A percentile compares a stretch with the other conserved stretches of the same genome.
Evolutionary conservation across 768 basidiomycete genomes (phyloP).

Genomic region (Suillus decipiens): DNA sequence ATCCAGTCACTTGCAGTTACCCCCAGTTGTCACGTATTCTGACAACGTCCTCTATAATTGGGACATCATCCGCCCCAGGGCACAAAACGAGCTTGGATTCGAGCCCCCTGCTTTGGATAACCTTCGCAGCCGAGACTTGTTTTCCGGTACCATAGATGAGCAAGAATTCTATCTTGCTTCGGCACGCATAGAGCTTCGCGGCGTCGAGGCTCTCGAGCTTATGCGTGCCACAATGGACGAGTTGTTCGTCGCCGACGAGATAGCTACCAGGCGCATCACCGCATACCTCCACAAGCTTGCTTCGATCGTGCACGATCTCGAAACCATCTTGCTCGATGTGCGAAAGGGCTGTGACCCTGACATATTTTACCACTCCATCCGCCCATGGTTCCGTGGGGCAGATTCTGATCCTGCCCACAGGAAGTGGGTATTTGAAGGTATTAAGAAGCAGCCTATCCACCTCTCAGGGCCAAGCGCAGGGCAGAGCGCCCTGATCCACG

Average conservation of each 20-base stretch:
- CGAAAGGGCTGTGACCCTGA: slow-evolving; percentile 72
- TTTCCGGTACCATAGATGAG: slow-evolving; percentile 81
- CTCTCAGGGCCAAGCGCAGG: slow-evolving; percentile 82
- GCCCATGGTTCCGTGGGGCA: slow-evolving; percentile 82
- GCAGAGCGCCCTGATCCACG: slow-evolving; percentile 77
- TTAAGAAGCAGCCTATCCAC: slow-evolving; percentile 52
- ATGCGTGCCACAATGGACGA: slow-evolving; percentile 90
- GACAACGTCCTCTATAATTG: slow-evolving; percentile 93
- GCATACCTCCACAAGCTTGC: slow-evolving; percentile 66
- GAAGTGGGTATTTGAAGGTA: slow-evolving; percentile 63
- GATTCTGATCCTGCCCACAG: slow-evolving; percentile 49
- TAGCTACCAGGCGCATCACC: slow-evolving; percentile 62
- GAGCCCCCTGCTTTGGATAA: slow-evolving; percentile 48
- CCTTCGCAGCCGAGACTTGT: slow-evolving; percentile 63
- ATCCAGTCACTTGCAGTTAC: slow-evolving; percentile 70
- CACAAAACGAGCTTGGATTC: slow-evolving; percentile 24
- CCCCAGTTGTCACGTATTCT: slow-evolving; percentile 88
- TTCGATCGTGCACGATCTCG: slow-evolving; percentile 63
- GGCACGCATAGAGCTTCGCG: slow-evolving; percentile 82
- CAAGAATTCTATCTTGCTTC: slow-evolving; percentile 87
- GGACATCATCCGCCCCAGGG: slow-evolving; percentile 38
- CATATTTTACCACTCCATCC: slow-evolving; percentile 67
- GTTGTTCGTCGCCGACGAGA: slow-evolving; percentile 73
- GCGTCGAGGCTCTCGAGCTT: slow-evolving; percentile 80
- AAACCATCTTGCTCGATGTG: slow-evolving; percentile 59